phyloP scores from a whole-genome alignment of 169 alveolate genomes.

The Cardiosporidium cionae region DNA sequence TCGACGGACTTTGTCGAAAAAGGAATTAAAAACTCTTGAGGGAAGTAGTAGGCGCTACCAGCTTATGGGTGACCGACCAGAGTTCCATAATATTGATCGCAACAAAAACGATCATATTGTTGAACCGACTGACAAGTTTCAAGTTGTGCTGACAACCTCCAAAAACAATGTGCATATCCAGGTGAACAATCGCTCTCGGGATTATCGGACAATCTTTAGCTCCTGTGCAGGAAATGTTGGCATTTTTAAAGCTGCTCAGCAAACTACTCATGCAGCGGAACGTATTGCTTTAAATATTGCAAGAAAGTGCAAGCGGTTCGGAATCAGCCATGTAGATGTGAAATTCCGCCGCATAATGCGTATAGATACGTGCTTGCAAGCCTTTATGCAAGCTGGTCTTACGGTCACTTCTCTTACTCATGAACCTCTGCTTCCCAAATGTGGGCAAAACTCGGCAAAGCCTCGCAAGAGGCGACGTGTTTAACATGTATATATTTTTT shows the following conservation, averaged over 20 bases:
- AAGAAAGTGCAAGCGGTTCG: slow-evolving; percentile 69
- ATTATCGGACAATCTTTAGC: slow-evolving; percentile 55
- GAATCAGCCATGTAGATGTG: slow-evolving; percentile 58
- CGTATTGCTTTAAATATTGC: slow-evolving; percentile 75
- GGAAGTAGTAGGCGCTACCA: slow-evolving; percentile 21
- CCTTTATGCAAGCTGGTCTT: slow-evolving; percentile 68
- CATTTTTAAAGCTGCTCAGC: slow-evolving; percentile 58
- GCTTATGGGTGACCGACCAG: slow-evolving; percentile 48
- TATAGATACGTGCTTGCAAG: slow-evolving; percentile 66
- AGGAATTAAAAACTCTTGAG: slow-evolving; percentile 4
- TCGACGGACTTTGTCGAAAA: too few relatives aligned
- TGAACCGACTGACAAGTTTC: slow-evolving; percentile 70
- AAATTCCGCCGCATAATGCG: slow-evolving; percentile 66
- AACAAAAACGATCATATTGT: slow-evolving; percentile 59
- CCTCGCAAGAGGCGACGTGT: slow-evolving; percentile 70
- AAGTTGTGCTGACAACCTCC: slow-evolving; percentile 50
- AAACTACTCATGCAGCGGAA: slow-evolving; percentile 64
- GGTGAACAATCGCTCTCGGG: slow-evolving; percentile 57
- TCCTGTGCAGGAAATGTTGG: slow-evolving; percentile 69
- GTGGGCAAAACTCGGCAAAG: slow-evolving; percentile 54
- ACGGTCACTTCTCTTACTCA: slow-evolving; percentile 62
- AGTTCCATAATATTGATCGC: slow-evolving; percentile 73
- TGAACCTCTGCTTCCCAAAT: slow-evolving; percentile 70
- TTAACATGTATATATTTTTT: too few relatives aligned
- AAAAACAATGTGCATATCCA: slow-evolving; percentile 74